These are phyloP conservation scores for Lablab purpureus DNA, from an alignment of 306 rosid species.

Conservation along the genomic window DNA sequence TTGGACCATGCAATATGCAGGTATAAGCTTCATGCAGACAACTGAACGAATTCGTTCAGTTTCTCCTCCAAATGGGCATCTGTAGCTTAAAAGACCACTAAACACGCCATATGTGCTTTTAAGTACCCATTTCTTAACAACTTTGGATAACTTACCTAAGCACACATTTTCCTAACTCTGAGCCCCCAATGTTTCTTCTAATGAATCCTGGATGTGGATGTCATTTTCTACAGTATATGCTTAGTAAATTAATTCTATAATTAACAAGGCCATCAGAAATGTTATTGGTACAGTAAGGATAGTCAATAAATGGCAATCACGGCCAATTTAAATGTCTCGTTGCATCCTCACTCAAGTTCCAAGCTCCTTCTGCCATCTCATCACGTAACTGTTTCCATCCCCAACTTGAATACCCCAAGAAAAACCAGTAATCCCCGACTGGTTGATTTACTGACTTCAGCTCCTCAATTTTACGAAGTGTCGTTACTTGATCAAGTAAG, in stretches of 20 bases:
- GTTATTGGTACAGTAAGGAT: slow-evolving; percentile 31
- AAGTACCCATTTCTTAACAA: slow-evolving; percentile 22
- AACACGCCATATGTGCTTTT: neutral
- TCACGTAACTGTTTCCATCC: slow-evolving; percentile 75
- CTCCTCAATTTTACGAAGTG: slow-evolving; percentile 60
- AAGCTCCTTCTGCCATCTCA: slow-evolving; percentile 82
- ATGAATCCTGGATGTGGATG: slow-evolving; percentile 3
- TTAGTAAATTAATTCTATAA: slow-evolving; percentile 27
- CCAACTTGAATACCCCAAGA: slow-evolving; percentile 94
- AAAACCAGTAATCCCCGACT: slow-evolving; percentile 72
- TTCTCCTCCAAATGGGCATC: slow-evolving; percentile 1
- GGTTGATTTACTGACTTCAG: slow-evolving; percentile 59
- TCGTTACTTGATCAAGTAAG: slow-evolving; percentile 69
- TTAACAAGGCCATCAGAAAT: slow-evolving; percentile 13
- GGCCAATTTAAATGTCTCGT: slow-evolving; percentile 71
- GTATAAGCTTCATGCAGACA: neutral
- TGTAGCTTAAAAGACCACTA: neutral
- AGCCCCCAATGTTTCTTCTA: neutral
- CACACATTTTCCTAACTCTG: slow-evolving; percentile 27
- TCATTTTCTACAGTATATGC: slow-evolving; percentile 23
- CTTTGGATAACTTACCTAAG: slow-evolving; percentile 4
- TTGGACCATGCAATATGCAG: neutral
- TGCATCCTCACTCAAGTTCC: slow-evolving; percentile 66
- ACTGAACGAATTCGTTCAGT: neutral
- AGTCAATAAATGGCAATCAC: slow-evolving; percentile 38